Conservation (phyloP, 75 land plant species). For the Adiantum capillusveneris region DNA sequence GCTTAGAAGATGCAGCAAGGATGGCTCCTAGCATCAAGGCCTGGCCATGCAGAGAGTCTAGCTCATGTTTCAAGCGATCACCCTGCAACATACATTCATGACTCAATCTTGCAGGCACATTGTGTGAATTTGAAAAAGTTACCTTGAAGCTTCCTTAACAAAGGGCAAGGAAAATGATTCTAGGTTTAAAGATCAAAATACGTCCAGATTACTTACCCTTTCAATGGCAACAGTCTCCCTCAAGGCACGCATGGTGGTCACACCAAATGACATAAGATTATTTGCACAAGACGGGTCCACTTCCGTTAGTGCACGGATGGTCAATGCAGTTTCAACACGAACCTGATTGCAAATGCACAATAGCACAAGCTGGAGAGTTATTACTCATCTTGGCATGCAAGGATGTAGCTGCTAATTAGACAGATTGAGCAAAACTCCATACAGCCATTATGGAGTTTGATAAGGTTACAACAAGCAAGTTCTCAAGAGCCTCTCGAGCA, state of each 20-base stretch:
- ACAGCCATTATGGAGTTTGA: slow-evolving; percentile 78
- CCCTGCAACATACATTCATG: slow-evolving; percentile 44
- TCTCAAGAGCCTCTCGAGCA: slow-evolving; percentile 76
- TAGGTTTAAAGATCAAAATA: too few species aligned
- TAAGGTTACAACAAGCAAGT: slow-evolving; percentile 63
- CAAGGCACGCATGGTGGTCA: slow-evolving; percentile 77
- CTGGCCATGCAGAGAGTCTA: slow-evolving; percentile 93
- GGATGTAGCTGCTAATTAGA: too few species aligned
- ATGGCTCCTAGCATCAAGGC: slow-evolving; percentile 79
- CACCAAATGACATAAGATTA: slow-evolving; percentile 80
- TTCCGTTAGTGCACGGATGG: slow-evolving; percentile 78
- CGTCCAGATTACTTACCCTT: slow-evolving; percentile 58
- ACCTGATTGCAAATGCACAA: slow-evolving; percentile 38
- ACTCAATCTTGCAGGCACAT: too few species aligned
- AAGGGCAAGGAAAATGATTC: too few species aligned
- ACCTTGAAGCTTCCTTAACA: too few species aligned
- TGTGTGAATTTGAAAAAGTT: too few species aligned
- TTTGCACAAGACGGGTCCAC: slow-evolving; percentile 93
- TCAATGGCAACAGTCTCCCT: slow-evolving; percentile 76
- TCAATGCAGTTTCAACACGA: slow-evolving; percentile 91
- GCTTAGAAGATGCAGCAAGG: slow-evolving; percentile 59
- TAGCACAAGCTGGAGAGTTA: too few species aligned
- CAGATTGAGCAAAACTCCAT: slow-evolving; percentile 15
- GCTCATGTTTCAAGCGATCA: slow-evolving; percentile 52
- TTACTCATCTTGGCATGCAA: too few species aligned